A percentile compares a stretch with the other conserved stretches of the same genome.
phyloP scores from a whole-genome alignment of 176 grass and related monocot genomes.

The Areca catechu region DNA sequence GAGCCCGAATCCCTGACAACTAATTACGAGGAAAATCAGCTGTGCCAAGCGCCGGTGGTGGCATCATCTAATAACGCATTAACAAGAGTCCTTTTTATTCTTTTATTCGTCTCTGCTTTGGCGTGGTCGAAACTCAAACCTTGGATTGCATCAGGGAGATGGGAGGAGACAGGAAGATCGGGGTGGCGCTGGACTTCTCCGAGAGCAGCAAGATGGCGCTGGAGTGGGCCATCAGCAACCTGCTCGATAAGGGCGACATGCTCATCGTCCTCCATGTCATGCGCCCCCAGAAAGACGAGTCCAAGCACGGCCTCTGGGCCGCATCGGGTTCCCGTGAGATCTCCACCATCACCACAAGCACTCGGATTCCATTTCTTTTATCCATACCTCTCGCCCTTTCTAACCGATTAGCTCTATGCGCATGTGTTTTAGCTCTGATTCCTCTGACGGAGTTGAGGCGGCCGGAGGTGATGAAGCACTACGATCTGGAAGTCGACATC shows the following conservation, averaged over 20 bases:
- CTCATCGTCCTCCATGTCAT: conserved; percentile 60
- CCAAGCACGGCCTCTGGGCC: conserved; percentile 40
- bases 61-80: too few species aligned
- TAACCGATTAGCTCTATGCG: neutral
- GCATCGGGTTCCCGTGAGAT: conserved; percentile 44
- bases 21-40: too few species aligned
- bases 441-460: conserved; percentile 72
- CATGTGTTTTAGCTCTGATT: conserved; percentile 41
- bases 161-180: conserved; percentile 43
- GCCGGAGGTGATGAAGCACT: conserved; percentile 45
- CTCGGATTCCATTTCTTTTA: neutral
- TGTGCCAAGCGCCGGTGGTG: too few species aligned
- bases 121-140: too few species aligned
- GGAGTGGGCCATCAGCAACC: conserved; percentile 54
- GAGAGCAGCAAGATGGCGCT: conserved; percentile 82
- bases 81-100: too few species aligned
- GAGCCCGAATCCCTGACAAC: too few species aligned
- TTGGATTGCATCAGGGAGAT: neutral
- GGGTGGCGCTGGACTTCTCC: conserved; percentile 76
- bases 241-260: conserved; percentile 43
- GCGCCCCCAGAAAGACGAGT: conserved; percentile 26
- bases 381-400: too few species aligned
- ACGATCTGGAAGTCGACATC: conserved; percentile 42
- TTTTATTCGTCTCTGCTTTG: too few species aligned
- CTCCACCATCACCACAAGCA: neutral